Conservation (phyloP, 441 rosid species). For the Euphorbia schlechtendalii region DNA sequence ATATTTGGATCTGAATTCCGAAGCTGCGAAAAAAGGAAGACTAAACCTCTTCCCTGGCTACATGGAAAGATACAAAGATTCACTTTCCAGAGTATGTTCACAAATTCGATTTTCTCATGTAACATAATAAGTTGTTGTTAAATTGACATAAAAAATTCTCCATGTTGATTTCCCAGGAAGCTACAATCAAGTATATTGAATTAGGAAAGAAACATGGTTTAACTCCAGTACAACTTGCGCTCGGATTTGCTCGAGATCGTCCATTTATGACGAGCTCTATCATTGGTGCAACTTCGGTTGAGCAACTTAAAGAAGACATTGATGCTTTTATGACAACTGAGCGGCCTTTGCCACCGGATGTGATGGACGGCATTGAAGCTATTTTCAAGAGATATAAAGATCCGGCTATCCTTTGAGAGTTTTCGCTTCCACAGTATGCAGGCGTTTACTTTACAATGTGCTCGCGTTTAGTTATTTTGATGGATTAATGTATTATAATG, state of each 20-base stretch:
- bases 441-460: neutral
- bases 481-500: no score
- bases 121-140: neutral
- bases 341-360: constrained; percentile 59
- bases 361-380: constrained; percentile 57
- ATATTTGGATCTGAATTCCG: constrained; percentile 48
- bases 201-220: constrained; percentile 64
- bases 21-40: constrained; percentile 69
- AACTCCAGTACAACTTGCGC: constrained; percentile 70
- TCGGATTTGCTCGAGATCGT: constrained; percentile 68
- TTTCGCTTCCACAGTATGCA: neutral
- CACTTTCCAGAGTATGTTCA: constrained; percentile 55
- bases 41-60: constrained; percentile 76
- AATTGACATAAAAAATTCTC: neutral
- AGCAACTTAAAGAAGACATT: constrained; percentile 75
- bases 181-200: constrained; percentile 56
- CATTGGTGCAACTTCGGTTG: constrained; percentile 71
- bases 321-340: constrained; percentile 61
- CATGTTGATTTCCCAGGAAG: constrained; percentile 44
- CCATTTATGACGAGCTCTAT: constrained; percentile 83
- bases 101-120: neutral
- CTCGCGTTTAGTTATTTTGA: neutral
- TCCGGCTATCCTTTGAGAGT: constrained; percentile 44
- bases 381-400: constrained; percentile 68
- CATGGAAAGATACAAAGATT: constrained; percentile 80